Evolutionary conservation across 2,329 filamentous ascomycete genomes (phyloP), one percentile per base, ranked within the genome.

Genomic region (Neofusicoccum sp.): DNA sequence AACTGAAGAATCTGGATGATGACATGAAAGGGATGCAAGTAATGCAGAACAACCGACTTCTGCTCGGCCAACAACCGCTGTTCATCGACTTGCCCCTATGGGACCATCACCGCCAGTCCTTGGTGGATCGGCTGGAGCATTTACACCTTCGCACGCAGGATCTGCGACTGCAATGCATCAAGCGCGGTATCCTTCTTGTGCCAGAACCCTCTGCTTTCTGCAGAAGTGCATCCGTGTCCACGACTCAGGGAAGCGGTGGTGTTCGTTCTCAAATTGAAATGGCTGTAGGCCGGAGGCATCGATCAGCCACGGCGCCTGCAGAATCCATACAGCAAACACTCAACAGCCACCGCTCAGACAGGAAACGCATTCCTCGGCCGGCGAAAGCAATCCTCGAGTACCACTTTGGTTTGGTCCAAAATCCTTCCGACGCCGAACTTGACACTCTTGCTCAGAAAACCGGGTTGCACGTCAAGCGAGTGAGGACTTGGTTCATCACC

Each of bases 311-410:
- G 29, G 6, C 45, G 29, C 54, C 54, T 44, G 28, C 41, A 3
- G 54, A 39, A 4, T 12, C 45, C 31, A 31, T 58, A 37, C 39
- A 58, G 41, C 54, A 58, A 37, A 41, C 54, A 12, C 8, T 58
- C 6, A 45, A 29, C 7, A 58, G 45, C 41, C 54, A 58, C 28
- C 54, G 54, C 9, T 45, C 54, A 2, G 54, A 58, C 28, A 31
- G 54, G 29, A 58, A 47, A 16, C 34, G 54, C 8, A 58, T 58
- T 9, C 54, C 54, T 12, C 54, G 54, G 8, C 39, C 54, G 3
- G 54, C 54, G 7, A 58, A 58, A 16, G 41, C 54, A 3, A 58
- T 58, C 31, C 54, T 58, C 39, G 54, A 58, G 22, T 58, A 58
- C n/a, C 54, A 58, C 36, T 58, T 45, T 12, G 34, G 39, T 3